Evolutionary conservation across 2,329 filamentous ascomycete genomes (phyloP).

Genomic region (Arthrobotrys iridis): DNA sequence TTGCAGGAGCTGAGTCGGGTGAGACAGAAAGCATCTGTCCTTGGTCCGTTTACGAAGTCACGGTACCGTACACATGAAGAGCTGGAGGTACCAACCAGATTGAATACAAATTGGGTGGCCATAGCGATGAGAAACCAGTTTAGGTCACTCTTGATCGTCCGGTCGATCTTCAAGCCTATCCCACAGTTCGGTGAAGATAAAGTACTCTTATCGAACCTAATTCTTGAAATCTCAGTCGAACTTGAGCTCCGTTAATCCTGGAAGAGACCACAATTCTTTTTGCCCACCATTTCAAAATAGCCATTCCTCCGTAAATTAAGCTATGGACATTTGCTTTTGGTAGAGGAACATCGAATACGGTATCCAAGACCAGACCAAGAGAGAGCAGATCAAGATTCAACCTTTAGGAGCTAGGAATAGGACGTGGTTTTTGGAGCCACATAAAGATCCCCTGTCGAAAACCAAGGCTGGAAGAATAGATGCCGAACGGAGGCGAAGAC

Average conservation of each 20-base stretch:
- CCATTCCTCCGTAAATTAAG: constrained; percentile 37
- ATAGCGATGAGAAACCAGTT: constrained; percentile 3
- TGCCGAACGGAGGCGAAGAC: constrained; percentile 44
- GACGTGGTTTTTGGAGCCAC: constrained; percentile 9
- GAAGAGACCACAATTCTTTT: not conserved
- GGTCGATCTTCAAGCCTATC: constrained; percentile 1
- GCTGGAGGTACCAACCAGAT: constrained; percentile 5
- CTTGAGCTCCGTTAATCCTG: not conserved
- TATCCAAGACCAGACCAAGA: constrained; percentile 19
- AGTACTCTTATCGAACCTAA: constrained; percentile 15
- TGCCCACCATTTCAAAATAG: not conserved
- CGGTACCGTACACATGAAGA: not conserved
- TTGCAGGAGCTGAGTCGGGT: not conserved
- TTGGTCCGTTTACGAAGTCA: constrained; percentile 8
- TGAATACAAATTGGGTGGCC: constrained; percentile 26
- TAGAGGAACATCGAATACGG: no score
- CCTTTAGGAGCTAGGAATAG: not conserved
- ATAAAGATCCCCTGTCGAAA: not conserved
- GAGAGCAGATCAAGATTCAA: constrained; percentile 3
- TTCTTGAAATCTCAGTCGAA: not conserved
- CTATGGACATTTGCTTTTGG: no score
- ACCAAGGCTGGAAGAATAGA: constrained; percentile 43
- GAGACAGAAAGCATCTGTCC: constrained; percentile 36
- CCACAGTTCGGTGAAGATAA: constrained; percentile 24
- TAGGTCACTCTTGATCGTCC: not conserved